Evolutionary conservation across 2,329 filamentous ascomycete genomes (phyloP), one percentile per base, ranked within the genome.

Genomic region (Calonectria honghensis): DNA sequence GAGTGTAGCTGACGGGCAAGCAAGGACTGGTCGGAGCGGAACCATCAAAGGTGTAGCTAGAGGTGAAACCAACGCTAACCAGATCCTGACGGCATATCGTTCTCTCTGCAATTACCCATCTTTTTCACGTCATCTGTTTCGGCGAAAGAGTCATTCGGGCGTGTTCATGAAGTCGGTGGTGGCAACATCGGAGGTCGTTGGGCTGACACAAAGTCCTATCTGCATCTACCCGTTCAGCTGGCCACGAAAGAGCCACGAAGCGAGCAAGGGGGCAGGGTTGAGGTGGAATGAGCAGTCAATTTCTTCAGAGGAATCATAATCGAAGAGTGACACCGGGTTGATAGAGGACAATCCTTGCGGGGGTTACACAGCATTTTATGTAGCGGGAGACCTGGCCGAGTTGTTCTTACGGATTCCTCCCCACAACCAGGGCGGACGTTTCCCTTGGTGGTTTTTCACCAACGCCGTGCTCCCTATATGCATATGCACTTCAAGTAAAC

Each of bases 221-320:
- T 65, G 61, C 61, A 65, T 18, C 61, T 65, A 48, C 31, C 61
- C 61, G 61, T 50, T 65, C 41, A 48, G 29, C 41, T 29, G 24
- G 24, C 27, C 18, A 18, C 39, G 18, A 13, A 48, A 48, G n/a
- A n/a, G 32, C 13, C n/a, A 29, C 61, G 41, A 48, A 65, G 41
- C 41, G 39, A 48, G 41, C 27, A n/a, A 20, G 11, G 61, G 37
- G 20, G 10, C 27, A 14, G 16, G 18, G 61, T 11, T 50, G 41
- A 18, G 57, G 13, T 18, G 39, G 16, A 20, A 29, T 63, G 57
- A 63, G 35, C 57, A 63, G 35, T 63, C 37, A 63, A 41, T 27
- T 63, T n/a, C 4, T 24, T 20, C 37, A 16, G 32, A 27, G 24
- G 37, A 41, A 41, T 41, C 13, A 63, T 6, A 41, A 63, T 63